Evolutionary conservation across 2,329 filamentous ascomycete genomes (phyloP).

Genomic region (Rutstroemia sp.): DNA sequence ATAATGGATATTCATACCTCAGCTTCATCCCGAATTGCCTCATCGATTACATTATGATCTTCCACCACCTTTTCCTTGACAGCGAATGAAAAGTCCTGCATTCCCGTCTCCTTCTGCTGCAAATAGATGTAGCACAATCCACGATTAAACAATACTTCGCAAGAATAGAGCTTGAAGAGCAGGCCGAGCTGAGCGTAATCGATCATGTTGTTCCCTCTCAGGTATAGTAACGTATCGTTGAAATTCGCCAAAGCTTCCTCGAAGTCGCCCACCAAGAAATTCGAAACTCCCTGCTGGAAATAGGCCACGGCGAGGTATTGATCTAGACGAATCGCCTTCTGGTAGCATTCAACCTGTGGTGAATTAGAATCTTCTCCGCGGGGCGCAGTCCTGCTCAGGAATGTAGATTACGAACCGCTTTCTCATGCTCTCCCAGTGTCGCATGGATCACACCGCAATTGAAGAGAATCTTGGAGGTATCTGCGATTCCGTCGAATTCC

Average conservation of each 20-base stretch:
- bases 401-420: slow-evolving; percentile 60
- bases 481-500: slow-evolving; percentile 78
- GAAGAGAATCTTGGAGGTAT: slow-evolving; percentile 97
- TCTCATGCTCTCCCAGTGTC: slow-evolving; percentile 89
- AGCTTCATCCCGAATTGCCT: slow-evolving; percentile 87
- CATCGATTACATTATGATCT: slow-evolving; percentile 96
- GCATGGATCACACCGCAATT: slow-evolving; percentile 98
- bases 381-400: not conserved
- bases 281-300: slow-evolving; percentile 97
- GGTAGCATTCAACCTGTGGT: slow-evolving; percentile 85
- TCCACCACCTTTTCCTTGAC: slow-evolving; percentile 94
- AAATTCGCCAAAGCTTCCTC: slow-evolving; percentile 97
- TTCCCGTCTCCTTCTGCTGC: slow-evolving; percentile 80
- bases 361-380: slow-evolving; percentile 3
- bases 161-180: slow-evolving; percentile 94
- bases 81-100: slow-evolving; percentile 85
- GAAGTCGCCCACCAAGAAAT: slow-evolving; percentile 94
- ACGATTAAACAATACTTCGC: slow-evolving; percentile 95
- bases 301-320: slow-evolving; percentile 96
- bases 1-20: slow-evolving; percentile 51
- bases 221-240: slow-evolving; percentile 92
- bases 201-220: slow-evolving; percentile 93
- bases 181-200: slow-evolving; percentile 95
- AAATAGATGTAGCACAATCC: slow-evolving; percentile 97
- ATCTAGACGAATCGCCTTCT: slow-evolving; percentile 82